Base-by-base conservation (phyloP, 306 rosid genomes). In the Inga laurina region DNA sequence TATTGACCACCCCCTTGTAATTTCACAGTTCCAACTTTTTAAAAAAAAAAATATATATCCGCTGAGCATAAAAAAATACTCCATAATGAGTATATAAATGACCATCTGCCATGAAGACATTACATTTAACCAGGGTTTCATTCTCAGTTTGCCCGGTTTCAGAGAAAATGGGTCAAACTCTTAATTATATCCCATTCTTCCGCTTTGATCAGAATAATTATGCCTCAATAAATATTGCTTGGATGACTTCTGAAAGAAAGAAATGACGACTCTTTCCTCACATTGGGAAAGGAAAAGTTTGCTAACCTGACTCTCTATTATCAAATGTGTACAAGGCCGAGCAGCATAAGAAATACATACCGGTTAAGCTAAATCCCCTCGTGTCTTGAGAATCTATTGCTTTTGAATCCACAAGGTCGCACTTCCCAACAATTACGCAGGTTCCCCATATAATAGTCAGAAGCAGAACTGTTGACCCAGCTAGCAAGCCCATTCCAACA, bases 401-500 rank as follows among this genome's bases (percentile, higher is more conserved):
- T 78, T 81, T 72, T 35, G 95, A 88, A 77, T 46, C 83, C 86
- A 76, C 89, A 32, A 93, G 75, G 73, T 93, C 97, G 79, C 93
- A 88, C 88, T 93, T 93, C 91, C 97, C 93, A 49, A 90, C 90
- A 75, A 93, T 74, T 13, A 91, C 88, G 45, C 95, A 88, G 73
- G 91, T 78, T 32, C 97, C 93, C 97, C 95, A 91, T 66, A 91
- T 85, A 64, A 93, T 80, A 79, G 97, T 91, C 30, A 93, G 88
- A 88, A 93, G 92, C 85, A 91, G 77, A 82, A 88, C 90, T 30
- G 90, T 93, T 21, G 93, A 93, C 82, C 97, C 95, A 70, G 97
- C 92, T 10, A 93, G 86, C 86, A 93, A 87, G 35, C 97, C 95
- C 92, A 93, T 91, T 77, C 97, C 97, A 46, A 93, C 92, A 5